Evolutionary conservation across 768 basidiomycete species (phyloP).

Genomic region (Leccinum subtestaceum): DNA sequence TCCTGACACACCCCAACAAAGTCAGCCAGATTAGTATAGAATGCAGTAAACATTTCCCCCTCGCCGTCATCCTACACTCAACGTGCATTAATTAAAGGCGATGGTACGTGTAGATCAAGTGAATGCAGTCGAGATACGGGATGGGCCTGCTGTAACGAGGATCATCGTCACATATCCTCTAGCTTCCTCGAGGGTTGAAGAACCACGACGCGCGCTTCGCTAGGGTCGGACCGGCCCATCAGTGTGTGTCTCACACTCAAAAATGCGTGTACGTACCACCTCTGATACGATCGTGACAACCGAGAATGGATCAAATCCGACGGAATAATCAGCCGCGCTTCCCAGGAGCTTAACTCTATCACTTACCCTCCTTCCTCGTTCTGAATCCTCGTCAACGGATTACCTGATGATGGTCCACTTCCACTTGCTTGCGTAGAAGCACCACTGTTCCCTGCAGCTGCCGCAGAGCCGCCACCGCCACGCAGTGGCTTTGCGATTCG

Average conservation of each 20-base stretch:
- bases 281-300: slow-evolving; percentile 24
- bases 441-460: slow-evolving; percentile 39
- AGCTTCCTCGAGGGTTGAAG: slow-evolving; percentile 74
- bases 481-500: slow-evolving; percentile 96
- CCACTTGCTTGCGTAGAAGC: slow-evolving; percentile 39
- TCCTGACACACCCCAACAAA: neutral
- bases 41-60: slow-evolving; percentile 13
- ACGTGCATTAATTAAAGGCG: slow-evolving; percentile 23
- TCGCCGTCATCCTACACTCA: slow-evolving; percentile 9
- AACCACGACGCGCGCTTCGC: slow-evolving; percentile 94
- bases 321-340: slow-evolving; percentile 18
- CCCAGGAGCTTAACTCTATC: slow-evolving; percentile 14
- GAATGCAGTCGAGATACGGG: slow-evolving; percentile 16
- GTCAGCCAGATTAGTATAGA: slow-evolving; percentile 30
- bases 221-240: slow-evolving; percentile 36
- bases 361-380: slow-evolving; percentile 75
- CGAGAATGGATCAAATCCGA: slow-evolving; percentile 13
- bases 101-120: slow-evolving; percentile 31
- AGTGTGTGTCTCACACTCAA: slow-evolving; percentile 18
- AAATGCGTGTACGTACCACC: slow-evolving; percentile 30
- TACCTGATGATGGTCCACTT: slow-evolving; percentile 50
- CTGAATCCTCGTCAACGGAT: slow-evolving; percentile 71
- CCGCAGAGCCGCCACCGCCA: slow-evolving; percentile 75
- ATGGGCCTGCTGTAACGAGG: slow-evolving; percentile 9
- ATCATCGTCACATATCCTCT: slow-evolving; percentile 18